Evolutionary conservation across 257 asterid genomes (phyloP), one percentile per base, ranked within the genome.

Genomic region (Ballota nigra): DNA sequence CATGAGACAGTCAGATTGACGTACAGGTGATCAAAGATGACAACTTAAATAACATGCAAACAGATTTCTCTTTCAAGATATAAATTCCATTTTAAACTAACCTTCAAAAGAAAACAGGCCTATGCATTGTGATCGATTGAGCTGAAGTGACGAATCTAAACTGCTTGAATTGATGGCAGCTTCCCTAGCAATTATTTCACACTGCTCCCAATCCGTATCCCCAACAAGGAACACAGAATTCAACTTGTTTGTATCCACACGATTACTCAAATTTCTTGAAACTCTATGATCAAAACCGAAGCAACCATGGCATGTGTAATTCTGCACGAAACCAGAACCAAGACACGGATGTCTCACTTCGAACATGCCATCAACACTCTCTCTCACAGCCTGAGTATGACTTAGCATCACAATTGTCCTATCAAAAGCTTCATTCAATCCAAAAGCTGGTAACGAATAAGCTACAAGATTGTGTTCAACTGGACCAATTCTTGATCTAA

Each of bases 301-400:
- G 78, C 97, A 91, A 71, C 87, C 86, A 65, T 12, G 79, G 62
- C 97, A 91, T 40, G 93, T 86, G 73, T 89, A 83, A n/a, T 91
- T 91, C 75, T 80, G 87, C 29, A 73, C 60, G 26, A 79, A 82
- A 33, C 83, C 83, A 18, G 87, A 79, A 76, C 83, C 78, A 40
- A 91, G 88, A 76, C 97, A 91, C 0, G 97, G 97, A 79, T 91
- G 96, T 59, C 78, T 81, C 18, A 89, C 82, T 84, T 91, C 90
- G 67, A 84, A 73, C 75, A 68, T 23, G 15, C 91, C 86, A 28
- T 61, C 76, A 7, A 33, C 66, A 29, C 75, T 82, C 77, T 79
- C 87, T 52, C 75, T 45, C 4, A 79, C 64, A 8, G 86, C 84
- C 73, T 74, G 83, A 59, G 79, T 82, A 73, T 79, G 89, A 71